Evolutionary conservation across 2,329 filamentous ascomycete species (phyloP).

Genomic region (Magnaporthiopsis rhizophila): DNA sequence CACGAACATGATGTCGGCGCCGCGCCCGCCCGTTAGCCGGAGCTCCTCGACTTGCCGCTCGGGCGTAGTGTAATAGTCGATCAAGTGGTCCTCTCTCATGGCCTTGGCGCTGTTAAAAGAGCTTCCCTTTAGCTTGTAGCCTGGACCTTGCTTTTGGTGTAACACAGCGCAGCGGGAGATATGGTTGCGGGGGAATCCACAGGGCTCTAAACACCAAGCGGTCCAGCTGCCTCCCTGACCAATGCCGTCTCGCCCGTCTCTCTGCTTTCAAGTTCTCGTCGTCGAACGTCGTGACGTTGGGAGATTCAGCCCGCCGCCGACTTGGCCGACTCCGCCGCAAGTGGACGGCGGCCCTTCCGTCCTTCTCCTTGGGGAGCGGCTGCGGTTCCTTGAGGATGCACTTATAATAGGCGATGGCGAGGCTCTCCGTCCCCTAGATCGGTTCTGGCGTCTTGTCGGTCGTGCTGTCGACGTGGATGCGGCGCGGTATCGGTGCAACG

Average conservation of each 20-base stretch:
- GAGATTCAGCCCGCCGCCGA: neutral
- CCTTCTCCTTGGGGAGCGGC: conserved; percentile 5
- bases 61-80: conserved; percentile 47
- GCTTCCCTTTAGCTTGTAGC: too few species aligned
- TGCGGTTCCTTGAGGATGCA: conserved; percentile 6
- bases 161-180: too few species aligned
- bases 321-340: neutral
- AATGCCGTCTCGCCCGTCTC: too few species aligned
- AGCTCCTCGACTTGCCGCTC: conserved; percentile 43
- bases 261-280: neutral
- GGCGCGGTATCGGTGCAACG: neutral
- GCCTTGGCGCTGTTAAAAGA: conserved; percentile 41
- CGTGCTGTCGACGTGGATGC: conserved; percentile 1
- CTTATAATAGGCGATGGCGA: conserved; percentile 5
- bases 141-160: conserved; percentile 27
- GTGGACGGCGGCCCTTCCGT: conserved; percentile 1
- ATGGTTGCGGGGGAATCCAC: too few species aligned
- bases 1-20: conserved; percentile 49
- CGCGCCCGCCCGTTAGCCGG: conserved; percentile 32
- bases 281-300: too few species aligned
- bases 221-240: too few species aligned
- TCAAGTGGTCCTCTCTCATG: conserved; percentile 40
- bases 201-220: too few species aligned
- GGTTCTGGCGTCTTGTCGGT: conserved; percentile 1
- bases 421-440: conserved; percentile 3